Conservation (phyloP, 495 filamentous ascomycete genomes). For the Xylaria cubensis region DNA sequence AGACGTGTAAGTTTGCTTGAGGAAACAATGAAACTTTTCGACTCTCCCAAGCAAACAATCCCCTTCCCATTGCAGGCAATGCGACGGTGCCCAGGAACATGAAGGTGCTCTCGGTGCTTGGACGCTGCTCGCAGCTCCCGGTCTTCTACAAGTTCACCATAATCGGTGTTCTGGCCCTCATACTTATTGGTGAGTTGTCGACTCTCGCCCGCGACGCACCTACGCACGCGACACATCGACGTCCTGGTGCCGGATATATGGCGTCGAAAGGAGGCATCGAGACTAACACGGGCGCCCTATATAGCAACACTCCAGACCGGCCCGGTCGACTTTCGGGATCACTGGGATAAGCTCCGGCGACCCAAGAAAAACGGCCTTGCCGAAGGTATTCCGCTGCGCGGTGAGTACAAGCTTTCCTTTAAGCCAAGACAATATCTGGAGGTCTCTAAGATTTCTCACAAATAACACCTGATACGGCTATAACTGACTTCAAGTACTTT, state of each 20-base stretch:
- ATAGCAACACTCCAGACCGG: constrained; percentile 26
- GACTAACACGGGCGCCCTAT: not conserved
- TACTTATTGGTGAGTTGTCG: constrained; percentile 19
- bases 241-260: not conserved
- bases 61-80: constrained; percentile 13
- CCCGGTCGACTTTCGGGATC: constrained; percentile 26
- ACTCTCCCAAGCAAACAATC: not conserved
- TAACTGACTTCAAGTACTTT: not conserved
- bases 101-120: constrained; percentile 28
- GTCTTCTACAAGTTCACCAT: constrained; percentile 25
- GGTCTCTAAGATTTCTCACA: not conserved
- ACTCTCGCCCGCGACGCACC: not conserved
- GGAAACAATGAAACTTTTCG: constrained; percentile 10
- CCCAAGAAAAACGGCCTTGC: constrained; percentile 31
- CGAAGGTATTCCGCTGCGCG: constrained; percentile 47
- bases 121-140: constrained; percentile 29
- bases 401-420: not conserved
- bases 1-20: not conserved
- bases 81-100: constrained; percentile 19
- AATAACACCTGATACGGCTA: not conserved
- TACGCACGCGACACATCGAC: not conserved
- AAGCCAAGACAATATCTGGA: not conserved
- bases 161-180: constrained; percentile 19
- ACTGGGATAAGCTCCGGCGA: constrained; percentile 25
- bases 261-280: not conserved